Base-by-base conservation (phyloP, 805 yeast genomes). In the Lachancea fermentati region DNA sequence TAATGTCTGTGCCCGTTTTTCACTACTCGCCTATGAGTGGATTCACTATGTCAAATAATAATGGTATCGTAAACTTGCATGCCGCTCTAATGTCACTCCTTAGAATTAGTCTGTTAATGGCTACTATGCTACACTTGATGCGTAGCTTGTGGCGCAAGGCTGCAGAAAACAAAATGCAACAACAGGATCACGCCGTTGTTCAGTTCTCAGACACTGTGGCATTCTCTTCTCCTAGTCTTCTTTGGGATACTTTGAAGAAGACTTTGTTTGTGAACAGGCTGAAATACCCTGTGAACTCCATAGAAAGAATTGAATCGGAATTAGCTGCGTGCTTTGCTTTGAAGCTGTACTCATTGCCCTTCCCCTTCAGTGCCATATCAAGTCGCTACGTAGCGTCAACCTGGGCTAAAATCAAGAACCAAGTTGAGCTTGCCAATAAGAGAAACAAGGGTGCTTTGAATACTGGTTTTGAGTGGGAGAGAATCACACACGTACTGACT, bases 1-100 rank as follows among this genome's bases (percentile, higher is more conserved):
- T 76, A 46, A 64, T 72, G 41, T 68, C 78, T 0, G 47, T 74
- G 32, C 81, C 81, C 8, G 54, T 63, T n/a, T 51, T 65, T 29
- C 57, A 62, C 15, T 61, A 53, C 35, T 51, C 55, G 5, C 54
- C 54, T 16, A 38, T 33, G 17, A 41, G 33, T 14, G 55, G 55
- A 8, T 46, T 49, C 28, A 45, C 43, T 3, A 13, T 51, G 11
- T 41, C 50, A 8, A 60, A 60, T 34, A 40, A 47, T 15, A 46
- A 52, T 19, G 50, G 63, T 8, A 60, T 60, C 4, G 43, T 59
- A 22, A 42, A 53, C 29, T 31, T 60, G n/a, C 47, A 45, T 19
- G 45, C 60, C 29, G 55, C 65, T 2, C 36, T 64, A 5, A 30
- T 57, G 13, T 45, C 57, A 4, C 32, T 65, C 9, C 37, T 60